phyloP scores from a whole-genome alignment of 441 rosid genomes.

The Adansonia rubrostipa region DNA sequence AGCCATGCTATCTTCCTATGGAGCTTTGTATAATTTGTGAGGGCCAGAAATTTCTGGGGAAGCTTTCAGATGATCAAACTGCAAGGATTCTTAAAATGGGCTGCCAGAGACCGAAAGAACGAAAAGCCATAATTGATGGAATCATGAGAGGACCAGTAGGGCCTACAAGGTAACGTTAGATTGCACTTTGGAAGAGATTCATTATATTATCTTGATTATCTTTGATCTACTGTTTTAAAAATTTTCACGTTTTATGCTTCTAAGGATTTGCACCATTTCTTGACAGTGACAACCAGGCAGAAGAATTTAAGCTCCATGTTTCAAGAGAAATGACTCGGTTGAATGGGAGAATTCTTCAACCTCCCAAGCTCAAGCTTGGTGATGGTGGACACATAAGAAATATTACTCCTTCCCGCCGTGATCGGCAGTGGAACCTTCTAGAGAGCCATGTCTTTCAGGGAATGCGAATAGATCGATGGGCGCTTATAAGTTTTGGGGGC shows the following conservation, averaged over 20 bases:
- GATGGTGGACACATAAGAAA: conserved; percentile 64
- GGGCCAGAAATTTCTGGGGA: conserved; percentile 97
- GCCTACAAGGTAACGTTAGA: conserved; percentile 69
- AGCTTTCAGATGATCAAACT: conserved; percentile 94
- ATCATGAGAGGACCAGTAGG: conserved; percentile 85
- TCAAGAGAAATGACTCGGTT: conserved; percentile 85
- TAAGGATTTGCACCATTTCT: conserved; percentile 8
- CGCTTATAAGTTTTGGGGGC: conserved; percentile 89
- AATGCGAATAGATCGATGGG: conserved; percentile 77
- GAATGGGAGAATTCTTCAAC: conserved; percentile 85
- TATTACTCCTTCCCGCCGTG: conserved; percentile 65
- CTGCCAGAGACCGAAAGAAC: conserved; percentile 84
- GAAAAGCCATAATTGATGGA: conserved; percentile 82
- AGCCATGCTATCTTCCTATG: conserved; percentile 95
- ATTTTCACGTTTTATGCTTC: neutral
- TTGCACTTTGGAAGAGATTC: neutral
- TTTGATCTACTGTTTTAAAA: neutral
- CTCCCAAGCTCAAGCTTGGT: conserved; percentile 94
- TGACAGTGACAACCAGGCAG: conserved; percentile 70
- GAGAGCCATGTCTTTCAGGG: conserved; percentile 81
- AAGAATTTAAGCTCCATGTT: conserved; percentile 74
- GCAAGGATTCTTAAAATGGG: conserved; percentile 91
- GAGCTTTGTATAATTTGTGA: conserved; percentile 94
- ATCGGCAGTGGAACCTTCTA: conserved; percentile 76
- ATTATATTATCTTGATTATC: neutral